Evolutionary conservation across 2,329 filamentous ascomycete species (phyloP), one percentile per base, ranked within the genome.

Genomic region (Aquanectria penicillioides): DNA sequence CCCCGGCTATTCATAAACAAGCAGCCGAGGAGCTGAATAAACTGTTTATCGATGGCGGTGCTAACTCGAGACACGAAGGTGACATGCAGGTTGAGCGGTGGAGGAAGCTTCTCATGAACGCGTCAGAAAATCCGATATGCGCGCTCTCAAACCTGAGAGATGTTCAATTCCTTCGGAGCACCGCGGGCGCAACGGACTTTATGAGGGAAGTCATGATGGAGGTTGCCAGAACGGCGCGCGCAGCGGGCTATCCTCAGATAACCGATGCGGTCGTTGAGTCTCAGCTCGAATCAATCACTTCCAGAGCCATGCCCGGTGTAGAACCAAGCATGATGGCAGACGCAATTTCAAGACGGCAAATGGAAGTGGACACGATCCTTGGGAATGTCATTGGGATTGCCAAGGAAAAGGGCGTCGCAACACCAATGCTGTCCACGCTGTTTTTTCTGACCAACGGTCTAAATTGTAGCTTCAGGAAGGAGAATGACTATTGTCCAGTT

Each of bases 81-180:
- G 47, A 50, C 15, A 22, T 50, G 9, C 47, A 50, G 18, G 15
- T 23, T 22, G 47, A 50, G n/a, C 15, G 47, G 15, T 50, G 47
- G 47, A 50, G 40, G 15, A 50, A 50, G 17, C 23, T 50, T 13
- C 26, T 50, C 13, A 37, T 37, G 2, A 50, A 50, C 25, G 34
- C 47, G 3, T 40, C 47, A 4, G 17, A 25, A 25, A 50, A 50
- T 11, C 47, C 47, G 7, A 31, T 50, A 2, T 50, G 47, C 23
- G 47, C 47, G 2, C 17, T 50, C 13, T 38, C 47, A n/a, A 25
- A 28, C 7, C 36, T 37, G 5, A 15, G 23, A 3, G 47, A 50
- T 31, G 17, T 33, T 3, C 15, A 26, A 12, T 50, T 50, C 11
- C 26, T 50, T 4, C 26, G 12, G 11, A 22, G 12, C 20, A 11